Percentiles rank a stretch among this genome's conserved stretches.
These are phyloP conservation scores for Penicillium sp. DNA, from an alignment of 2,329 filamentous ascomycete genomes.

Conservation along the genomic window DNA sequence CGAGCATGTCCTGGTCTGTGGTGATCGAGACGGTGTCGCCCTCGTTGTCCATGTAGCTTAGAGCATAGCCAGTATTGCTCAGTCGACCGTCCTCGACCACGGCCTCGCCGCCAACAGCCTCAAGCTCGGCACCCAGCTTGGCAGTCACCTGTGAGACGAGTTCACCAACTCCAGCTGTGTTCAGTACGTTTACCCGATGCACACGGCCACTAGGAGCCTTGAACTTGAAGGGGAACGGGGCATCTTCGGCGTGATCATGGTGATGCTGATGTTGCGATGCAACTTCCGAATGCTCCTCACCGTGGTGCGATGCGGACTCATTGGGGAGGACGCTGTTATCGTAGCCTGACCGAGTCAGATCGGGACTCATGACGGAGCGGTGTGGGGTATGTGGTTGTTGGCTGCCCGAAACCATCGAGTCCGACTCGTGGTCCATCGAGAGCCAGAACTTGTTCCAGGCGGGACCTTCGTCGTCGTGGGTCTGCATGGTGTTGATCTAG, in stretches of 20 bases:
- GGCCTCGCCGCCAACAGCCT: slow-evolving; percentile 77
- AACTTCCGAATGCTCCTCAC: slow-evolving; percentile 71
- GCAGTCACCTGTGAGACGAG: slow-evolving; percentile 73
- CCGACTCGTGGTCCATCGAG: slow-evolving; percentile 88
- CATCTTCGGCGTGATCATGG: slow-evolving; percentile 59
- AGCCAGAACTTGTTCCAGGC: slow-evolving; percentile 99
- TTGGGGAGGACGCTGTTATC: slow-evolving; percentile 80
- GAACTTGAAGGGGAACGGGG: slow-evolving; percentile 97
- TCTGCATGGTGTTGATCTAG: slow-evolving; percentile 84
- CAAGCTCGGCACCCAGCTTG: slow-evolving; percentile 82
- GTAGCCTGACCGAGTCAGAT: slow-evolving; percentile 56
- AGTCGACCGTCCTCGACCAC: slow-evolving; percentile 75
- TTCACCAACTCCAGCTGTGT: slow-evolving; percentile 74
- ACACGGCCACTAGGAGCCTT: slow-evolving; percentile 94
- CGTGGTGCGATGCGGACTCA: slow-evolving; percentile 91
- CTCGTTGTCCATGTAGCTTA: slow-evolving; percentile 96
- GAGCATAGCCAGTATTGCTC: slow-evolving; percentile 73
- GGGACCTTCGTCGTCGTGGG: slow-evolving; percentile 83
- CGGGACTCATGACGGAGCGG: slow-evolving; percentile 78
- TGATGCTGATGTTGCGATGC: slow-evolving; percentile 59
- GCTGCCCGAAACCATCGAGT: slow-evolving; percentile 92
- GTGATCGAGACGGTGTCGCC: slow-evolving; percentile 97
- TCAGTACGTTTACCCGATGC: slow-evolving; percentile 81
- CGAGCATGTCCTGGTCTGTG: slow-evolving; percentile 85
- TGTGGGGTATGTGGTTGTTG: slow-evolving; percentile 67